These are phyloP conservation scores for Solanum hybrid DNA, from an alignment of 305 asterid species.

Conservation along the genomic window DNA sequence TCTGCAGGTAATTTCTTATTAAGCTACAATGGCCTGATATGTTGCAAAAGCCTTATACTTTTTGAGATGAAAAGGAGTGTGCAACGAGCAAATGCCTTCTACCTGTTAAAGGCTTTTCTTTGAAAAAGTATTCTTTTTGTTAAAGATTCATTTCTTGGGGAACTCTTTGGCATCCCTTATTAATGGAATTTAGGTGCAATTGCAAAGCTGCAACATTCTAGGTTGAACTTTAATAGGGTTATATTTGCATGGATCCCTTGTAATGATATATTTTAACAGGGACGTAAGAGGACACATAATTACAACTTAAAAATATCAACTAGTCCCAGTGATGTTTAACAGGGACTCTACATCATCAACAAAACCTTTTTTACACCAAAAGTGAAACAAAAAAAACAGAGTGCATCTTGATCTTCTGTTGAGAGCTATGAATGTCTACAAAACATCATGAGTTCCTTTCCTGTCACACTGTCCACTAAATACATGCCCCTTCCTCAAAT, in stretches of 20 bases:
- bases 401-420: neutral
- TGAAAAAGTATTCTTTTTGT: neutral
- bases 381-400: neutral
- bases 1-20: conserved; percentile 58
- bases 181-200: neutral
- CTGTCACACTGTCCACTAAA: neutral
- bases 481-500: neutral
- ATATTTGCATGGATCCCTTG: neutral
- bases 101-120: neutral
- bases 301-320: neutral
- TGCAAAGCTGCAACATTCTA: neutral
- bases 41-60: neutral
- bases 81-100: neutral
- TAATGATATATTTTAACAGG: neutral
- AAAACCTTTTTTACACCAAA: neutral
- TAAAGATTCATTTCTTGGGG: neutral
- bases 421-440: neutral
- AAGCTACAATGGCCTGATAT: neutral
- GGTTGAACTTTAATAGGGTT: neutral
- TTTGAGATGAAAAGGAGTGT: neutral
- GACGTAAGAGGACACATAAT: neutral
- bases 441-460: neutral
- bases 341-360: neutral
- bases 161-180: neutral
- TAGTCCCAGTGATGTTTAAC: neutral